These are phyloP conservation scores for Diaporthe sp. DNA, from an alignment of 2,329 filamentous ascomycete species.

Conservation along the genomic window DNA sequence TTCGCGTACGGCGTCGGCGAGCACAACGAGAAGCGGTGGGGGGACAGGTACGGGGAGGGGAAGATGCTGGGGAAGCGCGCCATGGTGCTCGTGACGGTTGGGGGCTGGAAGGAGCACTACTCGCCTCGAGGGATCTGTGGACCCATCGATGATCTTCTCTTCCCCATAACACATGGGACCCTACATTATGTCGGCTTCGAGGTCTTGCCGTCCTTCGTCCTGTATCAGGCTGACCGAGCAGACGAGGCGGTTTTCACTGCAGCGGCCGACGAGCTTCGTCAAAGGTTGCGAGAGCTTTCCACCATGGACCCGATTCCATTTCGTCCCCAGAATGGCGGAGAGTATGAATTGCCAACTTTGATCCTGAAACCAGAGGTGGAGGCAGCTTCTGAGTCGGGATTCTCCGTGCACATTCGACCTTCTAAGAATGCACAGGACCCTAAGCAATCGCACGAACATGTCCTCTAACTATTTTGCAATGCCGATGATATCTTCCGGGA, in stretches of 20 bases:
- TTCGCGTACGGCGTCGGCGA: constrained; percentile 1
- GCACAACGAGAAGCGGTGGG: constrained; percentile 1
- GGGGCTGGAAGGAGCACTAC: constrained; percentile 11
- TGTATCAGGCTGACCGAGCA: background rate
- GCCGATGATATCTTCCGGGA: too few relatives aligned
- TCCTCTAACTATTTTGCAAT: background rate
- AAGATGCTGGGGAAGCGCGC: constrained; percentile 8
- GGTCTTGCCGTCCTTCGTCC: constrained; percentile 18
- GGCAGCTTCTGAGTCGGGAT: background rate
- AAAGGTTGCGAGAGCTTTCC: background rate
- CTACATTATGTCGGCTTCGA: constrained; percentile 2
- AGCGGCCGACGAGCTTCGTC: background rate
- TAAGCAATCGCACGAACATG: background rate
- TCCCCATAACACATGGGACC: constrained; percentile 2
- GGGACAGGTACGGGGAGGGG: constrained; percentile 1
- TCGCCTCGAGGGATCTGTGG: background rate
- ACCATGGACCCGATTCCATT: background rate
- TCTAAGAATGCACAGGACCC: background rate
- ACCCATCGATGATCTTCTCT: constrained; percentile 1
- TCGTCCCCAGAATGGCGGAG: background rate
- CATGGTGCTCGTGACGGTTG: background rate
- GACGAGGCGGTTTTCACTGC: background rate
- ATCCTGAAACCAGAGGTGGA: background rate
- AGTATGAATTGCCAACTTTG: background rate
- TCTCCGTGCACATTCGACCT: constrained; percentile 1